These are phyloP conservation scores for Raffaelea albimanens DNA, from an alignment of 2,329 filamentous ascomycete genomes.

Conservation along the genomic window DNA sequence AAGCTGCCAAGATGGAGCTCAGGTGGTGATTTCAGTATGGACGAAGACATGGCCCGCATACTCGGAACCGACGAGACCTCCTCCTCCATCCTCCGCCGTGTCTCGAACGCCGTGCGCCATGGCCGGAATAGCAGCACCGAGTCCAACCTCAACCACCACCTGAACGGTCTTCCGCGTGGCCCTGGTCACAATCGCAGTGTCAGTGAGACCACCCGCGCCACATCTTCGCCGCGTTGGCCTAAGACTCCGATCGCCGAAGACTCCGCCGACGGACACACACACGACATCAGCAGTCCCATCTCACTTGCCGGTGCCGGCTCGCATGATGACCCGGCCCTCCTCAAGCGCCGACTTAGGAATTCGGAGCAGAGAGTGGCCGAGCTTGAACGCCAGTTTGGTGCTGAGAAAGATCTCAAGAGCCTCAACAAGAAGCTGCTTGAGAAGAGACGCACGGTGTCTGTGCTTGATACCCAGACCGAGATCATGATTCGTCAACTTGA, in stretches of 20 bases:
- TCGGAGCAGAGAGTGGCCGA: slow-evolving; percentile 81
- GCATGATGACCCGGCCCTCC: slow-evolving; percentile 51
- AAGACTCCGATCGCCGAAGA: slow-evolving; percentile 56
- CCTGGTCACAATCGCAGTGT: slow-evolving; percentile 50
- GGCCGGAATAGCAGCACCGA: slow-evolving; percentile 79
- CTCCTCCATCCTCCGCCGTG: slow-evolving; percentile 73
- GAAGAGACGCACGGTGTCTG: slow-evolving; percentile 91
- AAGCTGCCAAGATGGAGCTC: slow-evolving; percentile 66
- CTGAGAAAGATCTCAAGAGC: slow-evolving; percentile 57
- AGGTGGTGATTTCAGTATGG: slow-evolving; percentile 83
- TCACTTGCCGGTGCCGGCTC: slow-evolving; percentile 47
- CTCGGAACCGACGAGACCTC: slow-evolving; percentile 67
- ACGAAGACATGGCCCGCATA: slow-evolving; percentile 90
- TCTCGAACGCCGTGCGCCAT: slow-evolving; percentile 90
- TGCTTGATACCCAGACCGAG: slow-evolving; percentile 87
- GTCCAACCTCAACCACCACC: slow-evolving; percentile 23
- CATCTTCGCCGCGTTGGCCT: slow-evolving; percentile 60
- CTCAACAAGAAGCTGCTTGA: slow-evolving; percentile 83
- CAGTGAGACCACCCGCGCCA: slow-evolving; percentile 56
- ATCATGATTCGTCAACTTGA: slow-evolving; percentile 91
- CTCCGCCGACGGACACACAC: slow-evolving; percentile 31
- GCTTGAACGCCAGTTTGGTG: slow-evolving; percentile 67
- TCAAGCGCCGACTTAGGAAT: slow-evolving; percentile 68
- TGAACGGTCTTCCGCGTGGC: slow-evolving; percentile 16
- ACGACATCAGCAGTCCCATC: slow-evolving; percentile 65